Percentiles rank a stretch among this genome's conserved stretches.
phyloP scores from a whole-genome alignment of 2,329 filamentous ascomycete genomes.

The Pleoardoris graminearum region DNA sequence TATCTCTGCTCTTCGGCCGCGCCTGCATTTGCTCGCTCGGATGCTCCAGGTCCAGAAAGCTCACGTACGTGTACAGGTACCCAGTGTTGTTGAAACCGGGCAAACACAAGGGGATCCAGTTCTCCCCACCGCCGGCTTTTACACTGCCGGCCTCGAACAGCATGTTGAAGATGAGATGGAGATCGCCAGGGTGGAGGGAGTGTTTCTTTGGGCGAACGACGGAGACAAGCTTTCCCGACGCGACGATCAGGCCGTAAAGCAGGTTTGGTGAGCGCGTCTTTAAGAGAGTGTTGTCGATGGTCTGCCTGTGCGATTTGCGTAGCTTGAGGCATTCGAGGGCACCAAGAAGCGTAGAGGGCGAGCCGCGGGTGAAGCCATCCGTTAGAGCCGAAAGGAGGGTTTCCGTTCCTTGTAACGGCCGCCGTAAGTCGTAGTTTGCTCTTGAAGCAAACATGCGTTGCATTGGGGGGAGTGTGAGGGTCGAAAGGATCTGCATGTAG shows the following conservation, averaged over 20 bases:
- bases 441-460: conserved; percentile 85
- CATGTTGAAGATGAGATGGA: conserved; percentile 99
- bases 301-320: conserved; percentile 80
- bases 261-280: conserved; percentile 76
- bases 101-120: conserved; percentile 94
- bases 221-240: conserved; percentile 88
- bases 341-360: conserved; percentile 83
- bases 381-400: conserved; percentile 86
- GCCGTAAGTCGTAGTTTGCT: conserved; percentile 89
- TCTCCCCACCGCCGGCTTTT: conserved; percentile 90
- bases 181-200: conserved; percentile 90
- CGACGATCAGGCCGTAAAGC: conserved; percentile 91
- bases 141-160: conserved; percentile 93
- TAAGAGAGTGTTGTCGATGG: conserved; percentile 85
- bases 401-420: conserved; percentile 89
- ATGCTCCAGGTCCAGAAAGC: conserved; percentile 74
- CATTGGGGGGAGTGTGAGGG: conserved; percentile 84
- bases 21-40: conserved; percentile 49
- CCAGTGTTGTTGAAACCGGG: conserved; percentile 97
- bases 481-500: conserved; percentile 98
- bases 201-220: conserved; percentile 94
- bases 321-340: conserved; percentile 92
- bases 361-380: conserved; percentile 92
- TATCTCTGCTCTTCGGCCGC: conserved; percentile 40
- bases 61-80: conserved; percentile 99